Conservation (phyloP, 257 asterid species). For the Solanum verrucosum region DNA sequence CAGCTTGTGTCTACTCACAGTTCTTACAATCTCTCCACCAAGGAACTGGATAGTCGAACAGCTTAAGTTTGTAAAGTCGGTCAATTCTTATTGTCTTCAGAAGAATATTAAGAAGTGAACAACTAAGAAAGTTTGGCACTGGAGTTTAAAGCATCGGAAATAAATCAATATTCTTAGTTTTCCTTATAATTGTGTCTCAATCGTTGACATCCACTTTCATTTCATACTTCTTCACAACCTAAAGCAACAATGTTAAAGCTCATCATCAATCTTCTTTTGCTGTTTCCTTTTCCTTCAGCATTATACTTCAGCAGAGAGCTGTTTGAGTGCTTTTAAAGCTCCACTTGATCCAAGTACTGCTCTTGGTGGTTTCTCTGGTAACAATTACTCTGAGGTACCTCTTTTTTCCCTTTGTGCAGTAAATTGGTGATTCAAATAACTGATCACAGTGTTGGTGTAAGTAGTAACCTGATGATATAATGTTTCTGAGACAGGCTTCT, state of each 20-base stretch:
- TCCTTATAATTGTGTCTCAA: neutral
- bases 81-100: neutral
- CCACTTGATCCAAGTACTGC: slow-evolving; percentile 98
- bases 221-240: neutral
- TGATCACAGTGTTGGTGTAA: neutral
- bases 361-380: slow-evolving; percentile 90
- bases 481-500: slow-evolving; percentile 63
- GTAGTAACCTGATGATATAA: neutral
- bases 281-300: slow-evolving; percentile 49
- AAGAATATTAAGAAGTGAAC: neutral
- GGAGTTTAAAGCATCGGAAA: neutral
- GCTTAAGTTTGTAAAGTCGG: neutral
- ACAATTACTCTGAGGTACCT: slow-evolving; percentile 77
- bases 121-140: neutral
- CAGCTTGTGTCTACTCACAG: neutral
- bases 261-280: slow-evolving; percentile 4
- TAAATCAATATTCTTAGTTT: neutral
- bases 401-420: neutral
- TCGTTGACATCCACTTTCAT: neutral
- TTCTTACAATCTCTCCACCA: neutral
- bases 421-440: neutral
- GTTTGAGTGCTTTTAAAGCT: slow-evolving; percentile 87
- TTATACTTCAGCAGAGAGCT: slow-evolving; percentile 74
- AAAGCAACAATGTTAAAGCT: neutral
- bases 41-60: neutral